Evolutionary conservation across 345 rosid genomes (phyloP), one percentile per base, ranked within the genome.

Genomic region (Hibiscus mutabilis): DNA sequence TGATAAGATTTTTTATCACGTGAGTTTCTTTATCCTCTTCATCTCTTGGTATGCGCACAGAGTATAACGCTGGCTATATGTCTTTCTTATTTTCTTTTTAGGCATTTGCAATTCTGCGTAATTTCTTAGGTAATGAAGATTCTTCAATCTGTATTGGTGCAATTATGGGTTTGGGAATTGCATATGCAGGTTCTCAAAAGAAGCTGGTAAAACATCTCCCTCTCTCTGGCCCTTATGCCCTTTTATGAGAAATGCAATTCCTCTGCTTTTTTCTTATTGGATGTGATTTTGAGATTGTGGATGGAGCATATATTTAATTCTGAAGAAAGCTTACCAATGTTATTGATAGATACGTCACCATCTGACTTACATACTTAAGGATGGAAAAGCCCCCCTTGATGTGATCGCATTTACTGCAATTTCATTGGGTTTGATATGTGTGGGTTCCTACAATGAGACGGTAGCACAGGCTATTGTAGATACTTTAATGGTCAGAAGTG

Each of bases 391-490:
- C 16, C 82, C 98, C 10, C 96, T 90, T 44, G 98, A 95, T 67
- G 97, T 92, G 68, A 80, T 86, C 59, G 93, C 97, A 56, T 95
- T 95, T 72, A 84, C 94, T 71, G 90, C 96, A 60, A 87, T 95
- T 77, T 84, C 93, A 46, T 85, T 95, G 86, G 99, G 99, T 21
- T 84, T 95, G 85, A 77, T 92, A 74, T 95, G 82, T 35, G 96
- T 95, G 74, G 96, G 97, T 63, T 95, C 99, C 16, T 90, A 98
- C 82, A 95, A 92, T 59, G 97, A 88, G 84, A 96, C 87, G 75
- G 96, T 95, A 59, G 98, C 98, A 18, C 92, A 95, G 60, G 92
- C 96, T 67, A 90, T 95, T 40, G 90, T 92, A 75, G 86, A 86
- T 85, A 86, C 97, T 59, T 77, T 95, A 61, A 92, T 92, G 96